Conservation (phyloP, 2,329 filamentous ascomycete genomes). For the Calonectria leucothoes region DNA sequence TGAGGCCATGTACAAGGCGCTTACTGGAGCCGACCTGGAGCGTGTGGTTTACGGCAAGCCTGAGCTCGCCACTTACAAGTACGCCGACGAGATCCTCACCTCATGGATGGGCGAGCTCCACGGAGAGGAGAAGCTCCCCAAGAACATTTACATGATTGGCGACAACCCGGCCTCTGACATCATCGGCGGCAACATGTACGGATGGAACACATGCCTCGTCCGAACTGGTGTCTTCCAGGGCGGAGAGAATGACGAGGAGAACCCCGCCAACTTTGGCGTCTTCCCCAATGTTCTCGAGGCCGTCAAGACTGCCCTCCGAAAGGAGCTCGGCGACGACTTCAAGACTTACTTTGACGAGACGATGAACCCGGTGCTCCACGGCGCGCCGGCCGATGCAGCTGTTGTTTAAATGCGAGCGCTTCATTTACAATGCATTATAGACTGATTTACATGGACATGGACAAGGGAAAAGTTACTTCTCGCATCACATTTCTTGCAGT, state of each 20-base stretch:
- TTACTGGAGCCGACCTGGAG: constrained; percentile 62
- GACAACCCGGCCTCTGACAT: constrained; percentile 70
- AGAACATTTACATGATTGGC: constrained; percentile 89
- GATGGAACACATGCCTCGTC: constrained; percentile 84
- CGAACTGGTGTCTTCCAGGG: constrained; percentile 84
- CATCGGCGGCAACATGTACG: constrained; percentile 80
- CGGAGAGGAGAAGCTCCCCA: constrained; percentile 74
- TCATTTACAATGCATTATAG: background rate
- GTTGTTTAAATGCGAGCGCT: constrained; percentile 25
- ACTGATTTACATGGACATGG: background rate
- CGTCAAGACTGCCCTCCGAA: constrained; percentile 70
- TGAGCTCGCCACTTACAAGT: constrained; percentile 78
- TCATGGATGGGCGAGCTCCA: constrained; percentile 83
- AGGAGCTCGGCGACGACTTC: constrained; percentile 80
- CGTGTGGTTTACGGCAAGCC: constrained; percentile 72
- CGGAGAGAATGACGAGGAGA: constrained; percentile 79
- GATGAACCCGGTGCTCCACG: constrained; percentile 74
- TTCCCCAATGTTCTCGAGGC: constrained; percentile 80
- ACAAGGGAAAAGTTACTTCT: background rate
- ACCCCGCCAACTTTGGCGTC: constrained; percentile 81
- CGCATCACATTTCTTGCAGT: background rate
- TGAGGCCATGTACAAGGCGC: constrained; percentile 78
- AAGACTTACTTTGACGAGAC: constrained; percentile 78
- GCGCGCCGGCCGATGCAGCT: constrained; percentile 41
- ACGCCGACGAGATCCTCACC: constrained; percentile 69